phyloP scores from a whole-genome alignment of 129 eudicot species.

The Oenanthe sinensis region DNA sequence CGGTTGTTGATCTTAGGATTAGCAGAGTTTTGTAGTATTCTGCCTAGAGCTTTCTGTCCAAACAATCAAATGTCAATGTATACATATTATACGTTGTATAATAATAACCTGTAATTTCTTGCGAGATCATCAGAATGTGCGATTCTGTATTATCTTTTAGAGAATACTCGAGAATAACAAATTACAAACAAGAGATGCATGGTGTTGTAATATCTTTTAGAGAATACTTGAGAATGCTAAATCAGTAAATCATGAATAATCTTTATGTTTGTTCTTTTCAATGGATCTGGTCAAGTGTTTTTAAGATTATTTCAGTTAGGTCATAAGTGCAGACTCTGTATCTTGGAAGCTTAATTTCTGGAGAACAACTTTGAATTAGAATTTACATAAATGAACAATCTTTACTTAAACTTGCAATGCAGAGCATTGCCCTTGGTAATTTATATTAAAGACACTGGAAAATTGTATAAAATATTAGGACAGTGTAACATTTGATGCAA shows the following conservation, averaged over 20 bases:
- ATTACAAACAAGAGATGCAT: background rate
- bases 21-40: conserved; percentile 51
- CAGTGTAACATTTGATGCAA: background rate
- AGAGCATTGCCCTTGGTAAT: background rate
- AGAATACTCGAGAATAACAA: background rate
- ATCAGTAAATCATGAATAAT: background rate
- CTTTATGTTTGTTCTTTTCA: background rate
- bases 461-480: background rate
- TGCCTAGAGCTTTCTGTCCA: background rate
- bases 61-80: background rate
- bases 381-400: background rate
- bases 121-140: background rate
- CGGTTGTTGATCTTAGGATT: conserved; percentile 69
- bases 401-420: background rate
- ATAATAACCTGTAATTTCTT: background rate
- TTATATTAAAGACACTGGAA: background rate
- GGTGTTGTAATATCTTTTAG: background rate
- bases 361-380: background rate
- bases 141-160: background rate
- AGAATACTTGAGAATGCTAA: background rate
- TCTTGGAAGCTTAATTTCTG: background rate
- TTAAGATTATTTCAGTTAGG: background rate
- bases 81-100: background rate
- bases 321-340: background rate
- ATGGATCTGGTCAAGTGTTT: background rate